Evolutionary conservation across 306 rosid genomes (phyloP).

Genomic region (Alnus glutinosa): DNA sequence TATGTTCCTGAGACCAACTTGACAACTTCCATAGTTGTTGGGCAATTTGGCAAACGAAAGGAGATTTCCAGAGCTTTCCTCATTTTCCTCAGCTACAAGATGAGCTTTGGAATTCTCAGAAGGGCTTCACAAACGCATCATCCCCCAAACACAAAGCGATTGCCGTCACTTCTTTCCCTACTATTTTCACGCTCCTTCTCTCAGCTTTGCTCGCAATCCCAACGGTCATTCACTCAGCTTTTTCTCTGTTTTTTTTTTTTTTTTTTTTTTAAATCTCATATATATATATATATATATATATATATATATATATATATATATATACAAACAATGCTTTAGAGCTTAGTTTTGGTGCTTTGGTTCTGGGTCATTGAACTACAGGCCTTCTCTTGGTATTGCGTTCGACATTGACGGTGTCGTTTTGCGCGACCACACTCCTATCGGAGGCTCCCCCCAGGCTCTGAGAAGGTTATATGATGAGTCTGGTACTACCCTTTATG

Average conservation of each 20-base stretch:
- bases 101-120: constrained; percentile 55
- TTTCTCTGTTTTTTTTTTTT: not conserved
- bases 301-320: not conserved
- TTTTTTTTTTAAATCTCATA: not conserved
- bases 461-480: constrained; percentile 54
- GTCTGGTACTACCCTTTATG: constrained; percentile 39
- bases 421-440: constrained; percentile 69
- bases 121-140: constrained; percentile 38
- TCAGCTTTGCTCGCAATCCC: constrained; percentile 37
- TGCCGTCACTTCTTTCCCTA: constrained; percentile 21
- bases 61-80: not conserved
- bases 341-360: not conserved
- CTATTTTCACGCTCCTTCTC: constrained; percentile 50
- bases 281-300: not conserved
- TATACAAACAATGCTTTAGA: not conserved
- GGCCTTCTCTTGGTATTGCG: constrained; percentile 71
- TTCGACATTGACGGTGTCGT: constrained; percentile 96
- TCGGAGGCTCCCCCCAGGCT: constrained; percentile 78
- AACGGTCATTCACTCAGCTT: constrained; percentile 35
- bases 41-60: too few relatives aligned
- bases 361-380: constrained; percentile 23
- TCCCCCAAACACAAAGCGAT: constrained; percentile 25
- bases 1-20: too few relatives aligned
- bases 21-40: too few relatives aligned
- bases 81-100: constrained; percentile 13